These are phyloP conservation scores for Mycena citricolor DNA, from an alignment of 1,284 basidiomycete genomes.

Conservation along the genomic window DNA sequence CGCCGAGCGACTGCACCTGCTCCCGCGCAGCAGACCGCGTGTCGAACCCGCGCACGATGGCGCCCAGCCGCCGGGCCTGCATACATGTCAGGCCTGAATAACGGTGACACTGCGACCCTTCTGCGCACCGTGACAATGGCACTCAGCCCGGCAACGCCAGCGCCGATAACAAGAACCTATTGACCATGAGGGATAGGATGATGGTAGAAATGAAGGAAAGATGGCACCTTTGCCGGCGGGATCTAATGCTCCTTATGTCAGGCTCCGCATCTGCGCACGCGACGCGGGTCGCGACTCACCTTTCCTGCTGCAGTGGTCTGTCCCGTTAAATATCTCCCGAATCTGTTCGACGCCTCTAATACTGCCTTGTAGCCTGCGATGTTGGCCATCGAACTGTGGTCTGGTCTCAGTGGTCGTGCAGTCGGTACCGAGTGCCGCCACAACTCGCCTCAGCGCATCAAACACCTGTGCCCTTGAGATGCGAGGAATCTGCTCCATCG, in stretches of 20 bases:
- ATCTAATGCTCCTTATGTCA: no score
- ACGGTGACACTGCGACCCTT: not conserved
- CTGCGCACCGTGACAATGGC: conserved; percentile 73
- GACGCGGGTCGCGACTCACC: no score
- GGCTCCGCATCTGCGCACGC: no score
- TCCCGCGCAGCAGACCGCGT: conserved; percentile 80
- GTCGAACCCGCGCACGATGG: conserved; percentile 84
- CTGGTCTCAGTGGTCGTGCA: not conserved
- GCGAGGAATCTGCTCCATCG: conserved; percentile 86
- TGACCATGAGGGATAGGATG: no score
- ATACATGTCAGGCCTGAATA: not conserved
- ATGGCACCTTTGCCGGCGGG: conserved; percentile 74
- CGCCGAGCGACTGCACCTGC: conserved; percentile 84
- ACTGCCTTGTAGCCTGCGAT: conserved; percentile 88
- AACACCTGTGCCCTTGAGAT: conserved; percentile 86
- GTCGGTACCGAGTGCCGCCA: no score
- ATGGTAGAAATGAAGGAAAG: conserved; percentile 80
- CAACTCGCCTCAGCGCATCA: conserved; percentile 71
- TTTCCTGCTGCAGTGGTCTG: conserved; percentile 87
- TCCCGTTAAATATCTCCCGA: conserved; percentile 83
- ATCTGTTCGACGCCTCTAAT: conserved; percentile 82
- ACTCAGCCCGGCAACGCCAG: conserved; percentile 84
- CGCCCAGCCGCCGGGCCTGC: conserved; percentile 78
- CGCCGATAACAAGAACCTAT: no score
- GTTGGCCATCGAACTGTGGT: conserved; percentile 80